Percentiles rank a stretch among this genome's conserved stretches.
phyloP scores from a whole-genome alignment of 2,329 filamentous ascomycete species.

The Fusarium falciforme region DNA sequence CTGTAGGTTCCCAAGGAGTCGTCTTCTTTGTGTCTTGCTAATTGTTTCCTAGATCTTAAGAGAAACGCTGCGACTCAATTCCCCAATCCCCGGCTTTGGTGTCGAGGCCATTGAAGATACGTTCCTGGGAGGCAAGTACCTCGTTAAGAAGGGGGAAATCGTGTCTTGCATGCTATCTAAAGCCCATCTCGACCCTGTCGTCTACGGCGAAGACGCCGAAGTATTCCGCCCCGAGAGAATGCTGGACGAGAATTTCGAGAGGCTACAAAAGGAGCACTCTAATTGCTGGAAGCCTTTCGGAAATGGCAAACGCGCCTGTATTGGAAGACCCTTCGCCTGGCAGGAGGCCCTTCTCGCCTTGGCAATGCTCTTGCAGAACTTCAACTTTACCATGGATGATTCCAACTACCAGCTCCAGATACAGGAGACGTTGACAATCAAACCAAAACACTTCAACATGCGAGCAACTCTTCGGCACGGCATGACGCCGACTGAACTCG shows the following conservation, averaged over 20 bases:
- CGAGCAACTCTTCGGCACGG: conserved; percentile 65
- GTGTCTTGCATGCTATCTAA: conserved; percentile 63
- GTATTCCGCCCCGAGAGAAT: conserved; percentile 79
- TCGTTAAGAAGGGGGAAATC: conserved; percentile 62
- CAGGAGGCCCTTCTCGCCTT: conserved; percentile 75
- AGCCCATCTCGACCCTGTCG: conserved; percentile 70
- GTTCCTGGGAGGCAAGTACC: conserved; percentile 71
- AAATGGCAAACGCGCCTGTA: conserved; percentile 76
- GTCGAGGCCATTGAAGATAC: conserved; percentile 65
- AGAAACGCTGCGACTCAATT: conserved; percentile 72
- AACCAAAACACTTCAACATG: conserved; percentile 73
- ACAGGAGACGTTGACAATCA: conserved; percentile 69
- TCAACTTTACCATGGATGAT: conserved; percentile 71
- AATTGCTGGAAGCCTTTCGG: conserved; percentile 81
- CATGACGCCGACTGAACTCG: conserved; percentile 59
- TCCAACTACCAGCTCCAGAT: conserved; percentile 68
- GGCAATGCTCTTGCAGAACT: conserved; percentile 76
- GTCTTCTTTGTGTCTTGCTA: background rate
- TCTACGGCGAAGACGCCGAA: conserved; percentile 73
- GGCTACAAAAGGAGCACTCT: conserved; percentile 68
- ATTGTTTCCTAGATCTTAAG: conserved; percentile 56
- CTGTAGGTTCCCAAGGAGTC: conserved; percentile 43
- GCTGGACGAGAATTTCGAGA: conserved; percentile 74
- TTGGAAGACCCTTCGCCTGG: conserved; percentile 79
- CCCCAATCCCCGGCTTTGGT: conserved; percentile 69